Evolutionary conservation across 2,329 filamentous ascomycete species (phyloP), one percentile per base, ranked within the genome.

Genomic region (Aspergillus ochraceoroseus): DNA sequence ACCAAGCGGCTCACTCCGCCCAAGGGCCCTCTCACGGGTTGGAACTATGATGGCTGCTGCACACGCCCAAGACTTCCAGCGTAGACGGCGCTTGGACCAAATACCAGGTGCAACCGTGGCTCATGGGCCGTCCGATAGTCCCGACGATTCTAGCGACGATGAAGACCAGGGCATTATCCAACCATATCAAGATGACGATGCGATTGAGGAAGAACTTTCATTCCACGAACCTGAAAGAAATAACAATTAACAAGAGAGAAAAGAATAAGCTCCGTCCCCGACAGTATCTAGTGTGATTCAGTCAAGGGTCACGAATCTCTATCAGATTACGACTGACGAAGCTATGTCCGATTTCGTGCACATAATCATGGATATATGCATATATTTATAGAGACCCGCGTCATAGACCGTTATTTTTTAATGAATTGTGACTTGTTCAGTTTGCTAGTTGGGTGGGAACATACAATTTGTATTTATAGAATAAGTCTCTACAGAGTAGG

Each of bases 41-140:
- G 79, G 77, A 4, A 79, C 74, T 9, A 80, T 88, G n/a, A 73
- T 95, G 51, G 84, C 87, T 3, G 76, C 82, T 46, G 90, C 90
- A 4, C 92, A 96, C 62, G 83, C 79, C 46, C 84, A 94, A 62
- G 90, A 96, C 66, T 96, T 95, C 61, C 85, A 94, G 66, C 84
- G 92, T 69, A 85, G 79, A 61, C 75, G 79, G 47, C 74, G 70
- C 18, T 72, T 73, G 0, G 70, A 71, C 23, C 58, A 69, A 8
- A 59, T 70, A 9, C 56, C 57, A 3, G 61, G 58, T 6, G 61
- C 62, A 12, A 58, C 55, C 19, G 58, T 65, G 5, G 55, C 62
- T 3, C 56, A 54, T 20, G 56, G 59, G 5, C 59, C 65, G 13
- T 57, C 59, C 9, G 55, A 59, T 11, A 47, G 45, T 8, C 58